Conservation (phyloP, 2,329 filamentous ascomycete genomes). For the Aspergillus spinulosporus region DNA sequence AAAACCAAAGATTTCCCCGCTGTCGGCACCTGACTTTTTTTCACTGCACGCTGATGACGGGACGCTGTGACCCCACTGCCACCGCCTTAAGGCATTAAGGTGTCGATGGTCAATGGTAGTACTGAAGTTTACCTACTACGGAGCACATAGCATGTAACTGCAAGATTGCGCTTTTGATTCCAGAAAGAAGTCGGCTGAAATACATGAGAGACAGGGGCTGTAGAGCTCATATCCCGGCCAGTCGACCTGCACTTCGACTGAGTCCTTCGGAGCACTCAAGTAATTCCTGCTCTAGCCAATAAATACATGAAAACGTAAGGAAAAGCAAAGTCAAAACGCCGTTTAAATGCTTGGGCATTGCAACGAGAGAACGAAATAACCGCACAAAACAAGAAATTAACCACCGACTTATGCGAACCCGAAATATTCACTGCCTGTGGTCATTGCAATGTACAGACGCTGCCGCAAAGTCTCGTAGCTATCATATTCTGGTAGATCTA, state of each 20-base stretch:
- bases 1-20: conserved; percentile 17
- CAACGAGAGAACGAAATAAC: conserved; percentile 15
- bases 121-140: no score
- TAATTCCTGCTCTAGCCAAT: conserved; percentile 11
- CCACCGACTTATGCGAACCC: conserved; percentile 74
- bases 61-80: not conserved
- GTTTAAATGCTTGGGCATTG: conserved; percentile 36
- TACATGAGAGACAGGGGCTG: conserved; percentile 24
- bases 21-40: conserved; percentile 16
- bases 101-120: not conserved
- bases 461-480: conserved; percentile 87
- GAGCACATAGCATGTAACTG: not conserved
- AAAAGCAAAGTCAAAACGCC: conserved; percentile 35
- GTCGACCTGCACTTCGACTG: conserved; percentile 47
- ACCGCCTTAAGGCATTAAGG: conserved; percentile 10
- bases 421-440: conserved; percentile 95
- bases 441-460: conserved; percentile 92
- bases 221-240: conserved; percentile 11
- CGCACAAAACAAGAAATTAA: conserved; percentile 6
- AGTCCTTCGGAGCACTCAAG: conserved; percentile 3
- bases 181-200: conserved; percentile 12
- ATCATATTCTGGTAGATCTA: conserved; percentile 97
- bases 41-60: not conserved
- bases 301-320: conserved; percentile 23
- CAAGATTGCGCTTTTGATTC: conserved; percentile 12